These are phyloP conservation scores for Linderniella brevidens DNA, from an alignment of 257 asterid genomes.

Conservation along the genomic window DNA sequence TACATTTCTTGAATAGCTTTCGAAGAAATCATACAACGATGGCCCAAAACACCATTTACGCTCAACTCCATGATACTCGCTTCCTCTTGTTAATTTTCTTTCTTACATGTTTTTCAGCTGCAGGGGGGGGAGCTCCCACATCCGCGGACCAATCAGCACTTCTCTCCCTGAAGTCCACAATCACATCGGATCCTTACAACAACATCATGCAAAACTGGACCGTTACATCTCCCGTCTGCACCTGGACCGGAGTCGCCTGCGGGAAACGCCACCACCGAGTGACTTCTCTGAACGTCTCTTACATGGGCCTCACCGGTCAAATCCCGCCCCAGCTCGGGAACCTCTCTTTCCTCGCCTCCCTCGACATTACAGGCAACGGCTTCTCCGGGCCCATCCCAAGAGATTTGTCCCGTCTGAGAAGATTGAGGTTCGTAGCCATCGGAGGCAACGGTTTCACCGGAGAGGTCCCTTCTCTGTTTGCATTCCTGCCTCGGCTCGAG, in stretches of 20 bases:
- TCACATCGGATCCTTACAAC: background rate
- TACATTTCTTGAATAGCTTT: no score
- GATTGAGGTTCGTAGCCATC: background rate
- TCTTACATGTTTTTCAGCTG: no score
- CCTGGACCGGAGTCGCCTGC: background rate
- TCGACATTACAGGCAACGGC: slow-evolving; percentile 1
- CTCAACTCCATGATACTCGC: no score
- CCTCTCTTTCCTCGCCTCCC: background rate
- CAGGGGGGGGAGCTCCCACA: no score
- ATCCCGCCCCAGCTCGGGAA: no score
- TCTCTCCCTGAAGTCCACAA: background rate
- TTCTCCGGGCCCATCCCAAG: background rate
- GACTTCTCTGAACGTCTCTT: background rate
- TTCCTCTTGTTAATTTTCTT: no score
- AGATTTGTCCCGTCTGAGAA: slow-evolving; percentile 2
- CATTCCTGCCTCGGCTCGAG: background rate
- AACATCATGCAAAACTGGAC: background rate
- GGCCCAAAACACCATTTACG: no score
- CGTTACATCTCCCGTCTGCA: background rate
- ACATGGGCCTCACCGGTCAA: background rate
- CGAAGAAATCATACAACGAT: no score
- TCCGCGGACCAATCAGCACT: background rate
- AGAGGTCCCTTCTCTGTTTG: background rate
- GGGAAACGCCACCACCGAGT: background rate
- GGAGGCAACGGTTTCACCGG: background rate